Base-by-base conservation (phyloP, 805 yeast genomes). In the Blastobotrys peoriensis region DNA sequence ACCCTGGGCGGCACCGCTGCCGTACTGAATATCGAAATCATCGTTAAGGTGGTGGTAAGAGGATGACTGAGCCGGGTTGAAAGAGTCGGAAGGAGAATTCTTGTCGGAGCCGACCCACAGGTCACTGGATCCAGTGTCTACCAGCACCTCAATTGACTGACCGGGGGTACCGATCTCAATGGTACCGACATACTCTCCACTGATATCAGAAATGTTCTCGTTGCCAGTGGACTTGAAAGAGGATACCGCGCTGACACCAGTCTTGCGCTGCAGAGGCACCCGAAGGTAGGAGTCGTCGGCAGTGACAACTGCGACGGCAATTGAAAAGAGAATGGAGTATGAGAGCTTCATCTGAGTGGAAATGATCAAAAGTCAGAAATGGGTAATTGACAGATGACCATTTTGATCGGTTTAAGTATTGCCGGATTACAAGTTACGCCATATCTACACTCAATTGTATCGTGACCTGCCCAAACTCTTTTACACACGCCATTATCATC, bases 61-160 rank as follows among this genome's bases (percentile, higher is more conserved):
- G 2, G 54, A 45, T 30, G 68, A 62, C 20, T 52, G 42, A 37
- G 50, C 47, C 13, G 58, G 46, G 46, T 60, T 52, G 45, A 65
- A 66, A 40, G 50, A 50, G 49, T 49, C 63, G 2, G 62, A 45
- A 3, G 18, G 53, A 45, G 41, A 61, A 62, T 39, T 49, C 36
- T 38, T 20, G 33, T 25, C 8, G 41, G 43, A 34, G 50, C 62
- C 65, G 9, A 73, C 66, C 78, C 78, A 74, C 19, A 72, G 57
- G 46, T 73, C 76, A 0, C 74, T 65, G 3, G 76, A 71, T 2
- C 79, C 79, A 3, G 78, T 71, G 51, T 74, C 79, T 28, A 74
- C 50, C 23, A 65, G 58, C 4, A 71, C 67, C 5, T 63, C 59
- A 10, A 73, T 49, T 22, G 58, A 53, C 48, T 73, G 75, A 3